Evolutionary conservation across 1,284 basidiomycete species (phyloP).

Genomic region (Boletellus dicymbophilus): DNA sequence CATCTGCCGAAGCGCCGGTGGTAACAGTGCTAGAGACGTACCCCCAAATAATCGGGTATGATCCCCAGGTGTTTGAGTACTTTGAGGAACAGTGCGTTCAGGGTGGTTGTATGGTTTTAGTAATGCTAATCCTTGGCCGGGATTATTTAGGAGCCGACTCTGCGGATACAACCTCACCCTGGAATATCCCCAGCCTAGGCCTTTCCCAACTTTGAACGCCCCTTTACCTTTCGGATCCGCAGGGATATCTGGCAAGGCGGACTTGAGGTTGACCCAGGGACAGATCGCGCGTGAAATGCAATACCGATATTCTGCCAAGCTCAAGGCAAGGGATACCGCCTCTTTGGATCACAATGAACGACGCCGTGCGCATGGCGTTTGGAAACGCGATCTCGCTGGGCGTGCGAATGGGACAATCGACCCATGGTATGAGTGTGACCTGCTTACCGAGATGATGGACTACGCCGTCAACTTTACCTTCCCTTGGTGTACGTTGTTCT

Average conservation of each 20-base stretch:
- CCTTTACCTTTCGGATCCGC: slow-evolving; percentile 10
- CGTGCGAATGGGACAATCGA: slow-evolving; percentile 53
- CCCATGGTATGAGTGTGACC: slow-evolving; percentile 61
- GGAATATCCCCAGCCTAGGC: slow-evolving; percentile 64
- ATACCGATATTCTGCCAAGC: slow-evolving; percentile 17
- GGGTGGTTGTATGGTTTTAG: neutral
- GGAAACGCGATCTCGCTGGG: slow-evolving; percentile 47
- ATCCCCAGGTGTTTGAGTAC: slow-evolving; percentile 62
- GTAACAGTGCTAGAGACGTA: slow-evolving; percentile 67
- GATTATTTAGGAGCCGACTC: slow-evolving; percentile 50
- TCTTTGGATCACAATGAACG: slow-evolving; percentile 24
- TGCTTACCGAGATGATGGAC: slow-evolving; percentile 54
- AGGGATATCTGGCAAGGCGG: no score
- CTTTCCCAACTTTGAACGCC: slow-evolving; percentile 52
- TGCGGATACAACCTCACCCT: slow-evolving; percentile 70
- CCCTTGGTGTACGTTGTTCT: slow-evolving; percentile 58
- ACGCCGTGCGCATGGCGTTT: slow-evolving; percentile 24
- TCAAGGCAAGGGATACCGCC: slow-evolving; percentile 16
- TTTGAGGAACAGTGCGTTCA: slow-evolving; percentile 64
- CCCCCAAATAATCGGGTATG: slow-evolving; percentile 73
- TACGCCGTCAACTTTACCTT: slow-evolving; percentile 63
- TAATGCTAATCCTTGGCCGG: no score
- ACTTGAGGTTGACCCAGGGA: slow-evolving; percentile 17
- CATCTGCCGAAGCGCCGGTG: slow-evolving; percentile 53
- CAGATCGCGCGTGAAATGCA: slow-evolving; percentile 22